Evolutionary conservation across 108 stramenopile species (phyloP).

Genomic region (Fragilaria crotonensis): DNA sequence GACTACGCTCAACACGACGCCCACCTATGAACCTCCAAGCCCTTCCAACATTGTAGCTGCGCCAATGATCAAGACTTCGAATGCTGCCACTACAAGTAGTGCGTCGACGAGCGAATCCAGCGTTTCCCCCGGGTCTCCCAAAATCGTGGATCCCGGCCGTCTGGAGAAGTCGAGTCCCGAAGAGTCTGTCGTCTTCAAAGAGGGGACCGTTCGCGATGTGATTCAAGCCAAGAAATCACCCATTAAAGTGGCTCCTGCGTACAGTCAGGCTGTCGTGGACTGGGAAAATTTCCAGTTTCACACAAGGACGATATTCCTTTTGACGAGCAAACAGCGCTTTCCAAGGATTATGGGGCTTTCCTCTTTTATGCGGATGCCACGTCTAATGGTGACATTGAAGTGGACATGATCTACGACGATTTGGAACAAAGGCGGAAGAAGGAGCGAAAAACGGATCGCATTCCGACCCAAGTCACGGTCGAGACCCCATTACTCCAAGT

Average conservation of each 20-base stretch:
- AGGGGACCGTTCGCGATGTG: background rate
- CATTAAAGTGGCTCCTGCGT: background rate
- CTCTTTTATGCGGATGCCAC: background rate
- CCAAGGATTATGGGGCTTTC: background rate
- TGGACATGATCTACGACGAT: background rate
- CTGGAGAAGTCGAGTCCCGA: background rate
- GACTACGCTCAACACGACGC: background rate
- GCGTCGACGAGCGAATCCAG: background rate
- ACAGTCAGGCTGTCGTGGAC: background rate
- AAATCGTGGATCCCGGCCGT: background rate
- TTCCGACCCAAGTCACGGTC: too few relatives aligned
- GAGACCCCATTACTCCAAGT: too few relatives aligned
- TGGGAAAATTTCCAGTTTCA: background rate
- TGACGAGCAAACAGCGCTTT: background rate
- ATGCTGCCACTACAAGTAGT: background rate
- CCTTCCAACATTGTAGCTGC: background rate
- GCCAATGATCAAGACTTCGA: background rate
- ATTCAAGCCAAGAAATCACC: background rate
- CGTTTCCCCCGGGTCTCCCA: background rate
- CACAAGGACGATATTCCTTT: background rate
- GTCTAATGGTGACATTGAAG: background rate
- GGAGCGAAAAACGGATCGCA: too few relatives aligned
- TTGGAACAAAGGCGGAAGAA: too few relatives aligned
- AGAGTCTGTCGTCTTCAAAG: background rate
- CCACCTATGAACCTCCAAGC: background rate